phyloP scores from a whole-genome alignment of 1,284 basidiomycete species.

The Ceratobasidium sp. region DNA sequence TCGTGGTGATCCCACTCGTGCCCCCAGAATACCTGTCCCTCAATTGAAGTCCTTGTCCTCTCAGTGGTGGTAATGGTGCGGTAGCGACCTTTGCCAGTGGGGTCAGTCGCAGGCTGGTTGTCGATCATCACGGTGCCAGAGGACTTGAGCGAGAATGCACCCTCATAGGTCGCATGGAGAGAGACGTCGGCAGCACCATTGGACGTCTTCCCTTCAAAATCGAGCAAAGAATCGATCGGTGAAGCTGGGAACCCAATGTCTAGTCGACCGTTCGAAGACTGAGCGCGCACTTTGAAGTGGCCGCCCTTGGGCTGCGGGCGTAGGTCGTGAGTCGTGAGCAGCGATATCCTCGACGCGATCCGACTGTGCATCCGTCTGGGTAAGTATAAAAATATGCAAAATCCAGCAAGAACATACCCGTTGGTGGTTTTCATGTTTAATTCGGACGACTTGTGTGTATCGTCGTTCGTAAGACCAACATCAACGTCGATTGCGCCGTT shows the following conservation, averaged over 20 bases:
- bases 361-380: conserved; percentile 12
- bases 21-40: conserved; percentile 13
- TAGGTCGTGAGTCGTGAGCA: conserved; percentile 40
- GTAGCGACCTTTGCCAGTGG: conserved; percentile 17
- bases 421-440: conserved; percentile 7
- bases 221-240: conserved; percentile 34
- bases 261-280: conserved; percentile 21
- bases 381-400: background rate
- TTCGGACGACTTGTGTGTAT: conserved; percentile 38
- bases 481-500: conserved; percentile 45
- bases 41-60: background rate
- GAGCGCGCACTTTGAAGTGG: conserved; percentile 16
- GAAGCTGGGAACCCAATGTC: conserved; percentile 22
- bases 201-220: conserved; percentile 15
- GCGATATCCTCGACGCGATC: conserved; percentile 18
- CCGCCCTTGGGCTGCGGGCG: conserved; percentile 44
- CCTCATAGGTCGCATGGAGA: conserved; percentile 27
- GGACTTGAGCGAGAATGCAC: conserved; percentile 4
- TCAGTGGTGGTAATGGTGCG: background rate
- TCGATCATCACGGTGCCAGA: background rate
- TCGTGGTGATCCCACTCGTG: conserved; percentile 9
- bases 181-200: conserved; percentile 26
- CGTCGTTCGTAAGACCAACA: conserved; percentile 34
- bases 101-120: conserved; percentile 1
- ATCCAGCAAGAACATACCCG: conserved; percentile 9